phyloP scores from a whole-genome alignment of 2,329 filamentous ascomycete species.

The Ustilaginoidea virens region DNA sequence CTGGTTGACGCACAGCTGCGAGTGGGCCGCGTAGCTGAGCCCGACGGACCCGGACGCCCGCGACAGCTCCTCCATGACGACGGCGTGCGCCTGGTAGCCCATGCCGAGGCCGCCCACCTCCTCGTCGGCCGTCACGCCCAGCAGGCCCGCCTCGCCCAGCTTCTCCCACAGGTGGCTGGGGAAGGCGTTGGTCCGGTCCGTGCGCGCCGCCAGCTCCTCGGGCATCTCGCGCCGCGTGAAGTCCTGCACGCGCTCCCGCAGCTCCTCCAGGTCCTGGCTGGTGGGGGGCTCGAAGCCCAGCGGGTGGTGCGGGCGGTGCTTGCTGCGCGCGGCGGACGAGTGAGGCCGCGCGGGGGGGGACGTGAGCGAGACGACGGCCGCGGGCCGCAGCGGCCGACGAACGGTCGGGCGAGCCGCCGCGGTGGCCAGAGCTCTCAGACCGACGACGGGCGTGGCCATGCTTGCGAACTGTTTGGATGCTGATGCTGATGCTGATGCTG shows the following conservation, averaged over 20 bases:
- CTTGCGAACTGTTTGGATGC: too few relatives aligned
- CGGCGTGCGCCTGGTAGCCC: slow-evolving; percentile 92
- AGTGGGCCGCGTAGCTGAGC: slow-evolving; percentile 89
- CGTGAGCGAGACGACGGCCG: slow-evolving; percentile 13
- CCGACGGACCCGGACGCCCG: slow-evolving; percentile 73
- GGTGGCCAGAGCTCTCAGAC: slow-evolving; percentile 21
- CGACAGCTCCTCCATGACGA: slow-evolving; percentile 90
- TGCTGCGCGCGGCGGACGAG: too few relatives aligned
- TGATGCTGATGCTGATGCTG: too few relatives aligned
- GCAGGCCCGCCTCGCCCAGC: slow-evolving; percentile 76
- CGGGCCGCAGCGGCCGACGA: slow-evolving; percentile 5
- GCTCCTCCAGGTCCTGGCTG: slow-evolving; percentile 58
- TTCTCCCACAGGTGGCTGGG: slow-evolving; percentile 87
- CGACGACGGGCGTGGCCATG: too few relatives aligned
- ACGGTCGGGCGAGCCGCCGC: slow-evolving; percentile 18
- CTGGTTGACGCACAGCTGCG: slow-evolving; percentile 93
- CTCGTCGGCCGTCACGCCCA: slow-evolving; percentile 88
- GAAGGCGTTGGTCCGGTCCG: slow-evolving; percentile 80
- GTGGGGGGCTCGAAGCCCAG: slow-evolving; percentile 53
- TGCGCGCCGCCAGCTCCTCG: slow-evolving; percentile 63
- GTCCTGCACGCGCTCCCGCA: slow-evolving; percentile 73
- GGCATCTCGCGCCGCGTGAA: slow-evolving; percentile 81
- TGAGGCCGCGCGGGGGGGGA: slow-evolving; percentile 22
- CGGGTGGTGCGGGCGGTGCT: too few relatives aligned
- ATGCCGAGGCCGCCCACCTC: slow-evolving; percentile 78